These are phyloP conservation scores for Jatropha multifida DNA, from an alignment of 441 rosid species.

Conservation along the genomic window DNA sequence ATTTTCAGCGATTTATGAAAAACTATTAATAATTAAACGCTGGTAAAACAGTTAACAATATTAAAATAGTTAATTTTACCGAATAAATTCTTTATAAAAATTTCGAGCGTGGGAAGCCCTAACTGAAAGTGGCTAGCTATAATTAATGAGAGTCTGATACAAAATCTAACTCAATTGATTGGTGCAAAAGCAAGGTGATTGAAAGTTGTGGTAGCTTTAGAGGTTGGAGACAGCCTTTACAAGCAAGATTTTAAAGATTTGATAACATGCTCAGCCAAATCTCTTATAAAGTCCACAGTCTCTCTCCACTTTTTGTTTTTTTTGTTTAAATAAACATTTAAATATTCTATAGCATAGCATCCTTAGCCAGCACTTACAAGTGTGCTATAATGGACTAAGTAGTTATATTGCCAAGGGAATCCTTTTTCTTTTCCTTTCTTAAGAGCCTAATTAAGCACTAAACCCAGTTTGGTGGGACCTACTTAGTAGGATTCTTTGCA, in stretches of 20 bases:
- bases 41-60: no score
- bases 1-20: no score
- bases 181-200: conserved; percentile 28
- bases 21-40: no score
- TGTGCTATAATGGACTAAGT: conserved; percentile 17
- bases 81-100: no score
- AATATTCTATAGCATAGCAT: background rate
- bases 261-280: conserved; percentile 26
- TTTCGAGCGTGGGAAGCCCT: background rate
- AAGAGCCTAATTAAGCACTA: background rate
- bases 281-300: conserved; percentile 32
- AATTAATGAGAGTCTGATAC: conserved; percentile 19
- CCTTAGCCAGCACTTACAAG: conserved; percentile 15
- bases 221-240: conserved; percentile 36
- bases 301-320: conserved; percentile 2
- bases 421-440: background rate
- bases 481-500: conserved; percentile 18
- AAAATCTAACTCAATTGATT: conserved; percentile 24
- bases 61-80: no score
- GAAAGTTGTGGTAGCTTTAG: conserved; percentile 17
- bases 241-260: conserved; percentile 30
- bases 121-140: conserved; percentile 18
- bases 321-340: conserved; percentile 9
- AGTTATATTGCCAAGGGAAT: conserved; percentile 20
- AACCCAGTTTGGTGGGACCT: conserved; percentile 23